Evolutionary conservation across 768 basidiomycete genomes (phyloP).

Genomic region (Trichaptum fuscoviolaceum): DNA sequence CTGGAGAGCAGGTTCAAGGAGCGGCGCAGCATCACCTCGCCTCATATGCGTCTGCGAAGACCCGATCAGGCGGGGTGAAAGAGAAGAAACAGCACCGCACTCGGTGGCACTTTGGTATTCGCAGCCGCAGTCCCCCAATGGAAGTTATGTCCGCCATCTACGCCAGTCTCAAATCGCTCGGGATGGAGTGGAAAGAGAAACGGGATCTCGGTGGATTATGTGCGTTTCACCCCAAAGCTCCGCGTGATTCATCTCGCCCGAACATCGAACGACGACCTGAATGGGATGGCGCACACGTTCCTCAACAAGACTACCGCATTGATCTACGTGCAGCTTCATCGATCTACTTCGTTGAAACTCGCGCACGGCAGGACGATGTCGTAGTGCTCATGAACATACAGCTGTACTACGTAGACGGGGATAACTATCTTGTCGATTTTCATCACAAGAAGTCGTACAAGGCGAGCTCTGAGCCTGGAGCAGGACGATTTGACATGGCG

Average conservation of each 20-base stretch:
- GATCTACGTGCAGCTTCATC: slow-evolving; percentile 66
- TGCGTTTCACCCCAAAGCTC: slow-evolving; percentile 23
- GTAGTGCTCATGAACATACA: slow-evolving; percentile 98
- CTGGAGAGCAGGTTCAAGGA: slow-evolving; percentile 39
- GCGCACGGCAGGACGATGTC: slow-evolving; percentile 84
- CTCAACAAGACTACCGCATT: slow-evolving; percentile 22
- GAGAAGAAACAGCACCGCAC: slow-evolving; percentile 72
- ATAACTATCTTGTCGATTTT: slow-evolving; percentile 97
- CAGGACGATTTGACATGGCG: slow-evolving; percentile 67
- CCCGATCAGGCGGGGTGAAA: slow-evolving; percentile 40
- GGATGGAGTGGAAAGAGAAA: slow-evolving; percentile 98
- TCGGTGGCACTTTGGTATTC: slow-evolving; percentile 98
- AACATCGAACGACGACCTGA: slow-evolving; percentile 59
- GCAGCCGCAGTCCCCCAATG: slow-evolving; percentile 92
- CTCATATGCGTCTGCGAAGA: slow-evolving; percentile 54
- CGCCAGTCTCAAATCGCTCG: slow-evolving; percentile 79
- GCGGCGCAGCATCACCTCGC: slow-evolving; percentile 67
- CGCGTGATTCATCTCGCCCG: slow-evolving; percentile 16
- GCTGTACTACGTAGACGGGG: slow-evolving; percentile 91
- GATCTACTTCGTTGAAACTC: slow-evolving; percentile 91
- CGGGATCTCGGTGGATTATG: slow-evolving; percentile 69
- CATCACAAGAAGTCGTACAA: slow-evolving; percentile 94
- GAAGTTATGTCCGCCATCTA: slow-evolving; percentile 99
- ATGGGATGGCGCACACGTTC: slow-evolving; percentile 53
- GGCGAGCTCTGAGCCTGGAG: slow-evolving; percentile 61